These are phyloP conservation scores for Backusella morwellensis DNA, from an alignment of 192 early-diverging fungal genomes.

Conservation along the genomic window DNA sequence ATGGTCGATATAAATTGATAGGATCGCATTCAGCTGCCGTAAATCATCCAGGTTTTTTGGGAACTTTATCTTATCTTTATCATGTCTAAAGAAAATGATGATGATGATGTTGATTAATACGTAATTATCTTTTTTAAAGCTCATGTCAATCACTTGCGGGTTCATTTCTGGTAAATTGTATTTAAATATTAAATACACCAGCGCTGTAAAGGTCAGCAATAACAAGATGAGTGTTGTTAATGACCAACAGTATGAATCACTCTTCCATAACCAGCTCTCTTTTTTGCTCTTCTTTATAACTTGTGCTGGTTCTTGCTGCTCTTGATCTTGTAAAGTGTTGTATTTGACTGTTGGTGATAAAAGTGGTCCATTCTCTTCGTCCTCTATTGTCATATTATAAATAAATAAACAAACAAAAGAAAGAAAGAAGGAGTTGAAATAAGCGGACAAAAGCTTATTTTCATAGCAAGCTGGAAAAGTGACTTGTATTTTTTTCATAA, in stretches of 20 bases:
- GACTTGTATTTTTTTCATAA: background rate
- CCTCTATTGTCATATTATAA: background rate
- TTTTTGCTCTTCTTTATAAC: background rate
- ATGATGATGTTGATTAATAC: background rate
- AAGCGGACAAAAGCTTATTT: background rate
- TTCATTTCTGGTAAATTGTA: conserved; percentile 29
- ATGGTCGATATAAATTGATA: conserved; percentile 48
- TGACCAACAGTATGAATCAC: conserved; percentile 31
- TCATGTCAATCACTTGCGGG: conserved; percentile 15
- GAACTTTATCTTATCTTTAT: conserved; percentile 44
- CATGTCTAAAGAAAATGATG: conserved; percentile 35
- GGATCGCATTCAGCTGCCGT: conserved; percentile 42
- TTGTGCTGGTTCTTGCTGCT: background rate
- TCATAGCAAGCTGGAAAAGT: background rate
- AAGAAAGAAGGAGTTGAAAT: background rate
- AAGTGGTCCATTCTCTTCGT: background rate
- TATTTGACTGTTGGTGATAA: background rate
- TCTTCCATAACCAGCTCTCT: conserved; percentile 25
- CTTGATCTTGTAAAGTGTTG: background rate
- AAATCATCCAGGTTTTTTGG: conserved; percentile 53
- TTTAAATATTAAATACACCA: conserved; percentile 25
- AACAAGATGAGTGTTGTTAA: conserved; percentile 23
- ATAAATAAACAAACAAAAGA: background rate
- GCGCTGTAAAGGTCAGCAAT: conserved; percentile 15
- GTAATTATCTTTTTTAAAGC: background rate